phyloP scores from a whole-genome alignment of 768 basidiomycete species.

The Harrya chromipes region DNA sequence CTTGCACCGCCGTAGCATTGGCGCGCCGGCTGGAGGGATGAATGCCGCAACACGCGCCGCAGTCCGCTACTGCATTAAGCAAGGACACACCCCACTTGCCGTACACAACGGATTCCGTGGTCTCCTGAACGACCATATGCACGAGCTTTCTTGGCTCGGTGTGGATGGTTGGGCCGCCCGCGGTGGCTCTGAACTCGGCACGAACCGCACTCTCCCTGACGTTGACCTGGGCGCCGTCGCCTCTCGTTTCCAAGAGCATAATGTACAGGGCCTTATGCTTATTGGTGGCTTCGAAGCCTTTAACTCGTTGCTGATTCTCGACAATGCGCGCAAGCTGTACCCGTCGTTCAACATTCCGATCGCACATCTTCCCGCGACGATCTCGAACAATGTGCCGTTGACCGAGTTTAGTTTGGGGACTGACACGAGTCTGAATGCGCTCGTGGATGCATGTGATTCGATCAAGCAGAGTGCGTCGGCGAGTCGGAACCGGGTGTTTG shows the following conservation, averaged over 20 bases:
- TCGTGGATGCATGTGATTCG: constrained; percentile 96
- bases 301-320: constrained; percentile 70
- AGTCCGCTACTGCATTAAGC: constrained; percentile 86
- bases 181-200: constrained; percentile 96
- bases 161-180: constrained; percentile 96
- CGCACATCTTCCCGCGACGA: constrained; percentile 93
- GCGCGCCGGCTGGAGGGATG: constrained; percentile 98
- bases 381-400: constrained; percentile 97
- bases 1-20: constrained; percentile 55
- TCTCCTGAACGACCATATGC: constrained; percentile 83
- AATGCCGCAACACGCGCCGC: constrained; percentile 96
- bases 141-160: constrained; percentile 90
- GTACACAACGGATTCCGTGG: constrained; percentile 97
- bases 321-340: constrained; percentile 77
- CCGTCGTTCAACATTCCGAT: constrained; percentile 95
- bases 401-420: constrained; percentile 95
- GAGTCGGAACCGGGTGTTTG: constrained; percentile 93
- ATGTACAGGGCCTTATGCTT: constrained; percentile 75
- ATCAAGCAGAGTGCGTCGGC: constrained; percentile 99
- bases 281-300: constrained; percentile 98
- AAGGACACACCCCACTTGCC: constrained; percentile 90
- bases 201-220: constrained; percentile 87
- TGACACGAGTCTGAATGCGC: constrained; percentile 96
- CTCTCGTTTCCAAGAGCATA: constrained; percentile 84
- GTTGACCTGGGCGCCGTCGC: constrained; percentile 87